phyloP scores from a whole-genome alignment of 768 basidiomycete genomes.

The Boletus subcaerulescens region DNA sequence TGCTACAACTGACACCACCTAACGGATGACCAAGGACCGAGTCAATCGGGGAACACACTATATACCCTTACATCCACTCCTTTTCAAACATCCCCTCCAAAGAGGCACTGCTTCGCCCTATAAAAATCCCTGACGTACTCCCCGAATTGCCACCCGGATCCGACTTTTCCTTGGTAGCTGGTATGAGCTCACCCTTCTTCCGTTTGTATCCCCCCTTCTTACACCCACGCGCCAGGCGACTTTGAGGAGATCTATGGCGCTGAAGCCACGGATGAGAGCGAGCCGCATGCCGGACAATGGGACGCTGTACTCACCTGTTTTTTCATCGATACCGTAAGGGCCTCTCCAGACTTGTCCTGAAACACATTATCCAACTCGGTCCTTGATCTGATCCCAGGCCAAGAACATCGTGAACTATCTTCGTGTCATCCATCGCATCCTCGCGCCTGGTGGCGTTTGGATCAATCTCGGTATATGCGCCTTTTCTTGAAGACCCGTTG shows the following conservation, averaged over 20 bases:
- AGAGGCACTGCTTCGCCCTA: slow-evolving; percentile 58
- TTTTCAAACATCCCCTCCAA: slow-evolving; percentile 77
- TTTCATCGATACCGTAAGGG: slow-evolving; percentile 86
- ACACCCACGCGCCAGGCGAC: slow-evolving; percentile 52
- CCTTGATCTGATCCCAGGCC: slow-evolving; percentile 47
- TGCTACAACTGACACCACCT: background rate
- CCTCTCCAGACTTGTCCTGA: no score
- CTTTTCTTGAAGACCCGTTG: background rate
- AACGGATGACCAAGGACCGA: slow-evolving; percentile 47
- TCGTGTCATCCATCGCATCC: slow-evolving; percentile 76
- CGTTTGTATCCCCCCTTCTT: background rate
- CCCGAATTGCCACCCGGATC: slow-evolving; percentile 63
- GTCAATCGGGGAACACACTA: slow-evolving; percentile 62
- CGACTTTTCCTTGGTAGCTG: slow-evolving; percentile 84
- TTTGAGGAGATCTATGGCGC: slow-evolving; percentile 89
- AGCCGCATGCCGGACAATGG: slow-evolving; percentile 78
- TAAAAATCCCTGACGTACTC: slow-evolving; percentile 80
- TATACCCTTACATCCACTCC: slow-evolving; percentile 90
- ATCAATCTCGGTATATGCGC: slow-evolving; percentile 60
- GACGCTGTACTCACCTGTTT: slow-evolving; percentile 92
- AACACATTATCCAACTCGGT: background rate
- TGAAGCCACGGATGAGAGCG: slow-evolving; percentile 45
- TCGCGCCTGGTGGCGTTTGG: slow-evolving; percentile 88
- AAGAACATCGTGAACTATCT: slow-evolving; percentile 92
- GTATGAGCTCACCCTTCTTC: slow-evolving; percentile 35